These are phyloP conservation scores for Podaxis sp. DNA, from an alignment of 768 basidiomycete species.

Conservation along the genomic window DNA sequence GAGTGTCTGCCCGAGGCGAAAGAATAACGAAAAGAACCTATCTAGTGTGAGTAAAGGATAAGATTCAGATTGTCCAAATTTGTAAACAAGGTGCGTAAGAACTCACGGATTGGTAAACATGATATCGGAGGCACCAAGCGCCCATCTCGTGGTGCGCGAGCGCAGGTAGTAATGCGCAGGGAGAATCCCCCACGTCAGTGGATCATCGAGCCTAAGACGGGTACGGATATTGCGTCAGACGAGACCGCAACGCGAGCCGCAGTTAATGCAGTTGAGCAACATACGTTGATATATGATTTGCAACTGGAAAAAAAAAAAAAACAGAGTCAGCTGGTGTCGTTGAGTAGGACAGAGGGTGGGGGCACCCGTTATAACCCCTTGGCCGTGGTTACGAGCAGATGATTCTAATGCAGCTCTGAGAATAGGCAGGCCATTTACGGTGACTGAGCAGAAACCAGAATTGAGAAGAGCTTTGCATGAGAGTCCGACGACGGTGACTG, in stretches of 20 bases:
- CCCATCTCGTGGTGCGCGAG: slow-evolving; percentile 74
- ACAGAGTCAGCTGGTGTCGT: slow-evolving; percentile 1
- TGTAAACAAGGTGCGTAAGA: slow-evolving; percentile 10
- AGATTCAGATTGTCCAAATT: background rate
- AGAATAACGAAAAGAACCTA: slow-evolving; percentile 81
- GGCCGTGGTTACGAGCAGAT: slow-evolving; percentile 39
- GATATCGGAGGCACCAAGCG: slow-evolving; percentile 88
- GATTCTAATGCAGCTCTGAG: slow-evolving; percentile 59
- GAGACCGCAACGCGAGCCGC: too few species aligned
- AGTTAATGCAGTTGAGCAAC: slow-evolving; percentile 19
- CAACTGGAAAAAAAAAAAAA: slow-evolving; percentile 47
- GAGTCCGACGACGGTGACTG: slow-evolving; percentile 65
- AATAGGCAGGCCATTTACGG: slow-evolving; percentile 64
- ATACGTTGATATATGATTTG: slow-evolving; percentile 92
- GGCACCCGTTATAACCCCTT: slow-evolving; percentile 73
- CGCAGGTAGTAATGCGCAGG: slow-evolving; percentile 58
- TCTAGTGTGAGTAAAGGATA: slow-evolving; percentile 23
- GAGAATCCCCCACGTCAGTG: slow-evolving; percentile 83
- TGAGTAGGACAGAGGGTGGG: slow-evolving; percentile 1
- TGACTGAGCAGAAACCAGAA: slow-evolving; percentile 59
- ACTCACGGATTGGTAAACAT: slow-evolving; percentile 91
- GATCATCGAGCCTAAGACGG: slow-evolving; percentile 66
- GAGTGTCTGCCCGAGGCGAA: slow-evolving; percentile 83
- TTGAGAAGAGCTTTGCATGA: slow-evolving; percentile 76
- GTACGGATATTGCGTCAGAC: slow-evolving; percentile 10